Conservation (phyloP, 148 eudicot genomes). For the Hydrangea macrophylla region DNA sequence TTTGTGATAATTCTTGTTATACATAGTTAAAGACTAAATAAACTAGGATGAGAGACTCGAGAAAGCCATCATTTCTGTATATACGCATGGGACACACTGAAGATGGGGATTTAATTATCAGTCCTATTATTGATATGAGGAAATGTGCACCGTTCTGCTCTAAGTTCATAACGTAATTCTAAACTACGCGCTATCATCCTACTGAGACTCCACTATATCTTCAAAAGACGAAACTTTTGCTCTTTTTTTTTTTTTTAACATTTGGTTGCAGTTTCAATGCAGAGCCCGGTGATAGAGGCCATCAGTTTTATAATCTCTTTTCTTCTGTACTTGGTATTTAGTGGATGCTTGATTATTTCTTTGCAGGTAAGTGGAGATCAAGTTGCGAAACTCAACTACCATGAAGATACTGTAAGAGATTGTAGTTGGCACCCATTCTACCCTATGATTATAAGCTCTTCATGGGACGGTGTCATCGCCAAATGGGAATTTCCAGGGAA, state of each 20-base stretch:
- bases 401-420: constrained; percentile 61
- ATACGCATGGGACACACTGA: neutral
- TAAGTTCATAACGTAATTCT: too few relatives aligned
- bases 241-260: neutral
- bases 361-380: constrained; percentile 51
- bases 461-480: constrained; percentile 69
- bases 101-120: neutral
- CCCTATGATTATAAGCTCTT: constrained; percentile 69
- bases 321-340: neutral
- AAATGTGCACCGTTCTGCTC: neutral
- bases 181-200: neutral
- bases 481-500: constrained; percentile 53
- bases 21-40: neutral
- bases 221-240: neutral
- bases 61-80: neutral
- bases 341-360: neutral
- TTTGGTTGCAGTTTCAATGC: neutral
- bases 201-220: neutral
- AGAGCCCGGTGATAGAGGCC: neutral
- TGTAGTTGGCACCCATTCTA: constrained; percentile 78
- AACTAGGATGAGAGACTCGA: neutral
- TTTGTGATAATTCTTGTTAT: neutral
- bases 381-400: constrained; percentile 62
- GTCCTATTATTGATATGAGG: neutral
- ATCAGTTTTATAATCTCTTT: neutral